These are phyloP conservation scores for Tricholoma matsutake DNA, from an alignment of 768 basidiomycete genomes.

Conservation along the genomic window DNA sequence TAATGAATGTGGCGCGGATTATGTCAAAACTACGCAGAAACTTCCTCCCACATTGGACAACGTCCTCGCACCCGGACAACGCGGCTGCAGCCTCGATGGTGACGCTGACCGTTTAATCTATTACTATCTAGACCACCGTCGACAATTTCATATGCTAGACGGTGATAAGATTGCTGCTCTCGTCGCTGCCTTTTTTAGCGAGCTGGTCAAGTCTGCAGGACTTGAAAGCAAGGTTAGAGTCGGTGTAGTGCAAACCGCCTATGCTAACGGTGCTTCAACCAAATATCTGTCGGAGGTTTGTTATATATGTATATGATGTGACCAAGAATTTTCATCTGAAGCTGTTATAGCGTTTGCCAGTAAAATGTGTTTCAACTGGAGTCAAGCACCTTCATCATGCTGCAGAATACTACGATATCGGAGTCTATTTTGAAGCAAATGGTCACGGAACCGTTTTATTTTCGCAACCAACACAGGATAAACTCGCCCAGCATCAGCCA, in stretches of 20 bases:
- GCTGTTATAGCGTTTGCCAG: slow-evolving; percentile 75
- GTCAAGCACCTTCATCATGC: slow-evolving; percentile 99
- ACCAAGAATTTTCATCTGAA: slow-evolving; percentile 3
- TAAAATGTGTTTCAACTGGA: slow-evolving; percentile 92
- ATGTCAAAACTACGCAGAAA: slow-evolving; percentile 89
- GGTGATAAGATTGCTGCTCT: slow-evolving; percentile 98
- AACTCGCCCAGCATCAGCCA: slow-evolving; percentile 61
- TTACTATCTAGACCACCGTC: slow-evolving; percentile 80
- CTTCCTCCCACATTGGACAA: slow-evolving; percentile 74
- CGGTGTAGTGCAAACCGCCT: slow-evolving; percentile 97
- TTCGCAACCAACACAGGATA: slow-evolving; percentile 68
- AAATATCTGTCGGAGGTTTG: slow-evolving; percentile 82
- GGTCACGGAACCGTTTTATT: slow-evolving; percentile 98
- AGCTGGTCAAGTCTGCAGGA: slow-evolving; percentile 82
- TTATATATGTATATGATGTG: slow-evolving; percentile 5
- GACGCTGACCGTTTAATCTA: slow-evolving; percentile 98
- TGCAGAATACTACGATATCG: slow-evolving; percentile 88
- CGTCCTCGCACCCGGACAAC: slow-evolving; percentile 63
- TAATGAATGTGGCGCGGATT: slow-evolving; percentile 90
- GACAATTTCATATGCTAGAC: slow-evolving; percentile 87
- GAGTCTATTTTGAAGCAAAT: slow-evolving; percentile 99
- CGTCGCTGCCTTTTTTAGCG: slow-evolving; percentile 89
- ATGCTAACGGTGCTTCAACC: slow-evolving; percentile 96
- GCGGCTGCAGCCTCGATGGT: slow-evolving; percentile 93
- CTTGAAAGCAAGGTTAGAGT: slow-evolving; percentile 76